phyloP scores from a whole-genome alignment of 164 flowering plant species.

The Vitis rotundifolia region DNA sequence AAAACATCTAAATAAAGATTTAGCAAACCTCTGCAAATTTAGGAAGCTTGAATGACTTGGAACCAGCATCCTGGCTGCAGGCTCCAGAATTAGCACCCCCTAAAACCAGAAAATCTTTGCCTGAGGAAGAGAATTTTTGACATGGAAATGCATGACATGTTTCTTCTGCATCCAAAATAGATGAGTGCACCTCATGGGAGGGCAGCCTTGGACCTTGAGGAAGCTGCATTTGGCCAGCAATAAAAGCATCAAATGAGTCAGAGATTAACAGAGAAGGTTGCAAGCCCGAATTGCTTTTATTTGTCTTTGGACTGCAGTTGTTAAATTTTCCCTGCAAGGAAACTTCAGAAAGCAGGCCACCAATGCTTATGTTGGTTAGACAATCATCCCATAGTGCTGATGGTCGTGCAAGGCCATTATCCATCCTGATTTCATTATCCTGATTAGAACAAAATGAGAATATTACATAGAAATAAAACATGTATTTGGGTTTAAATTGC shows the following conservation, averaged over 20 bases:
- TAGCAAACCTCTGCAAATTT: slow-evolving; percentile 30
- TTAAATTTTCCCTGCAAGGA: slow-evolving; percentile 52
- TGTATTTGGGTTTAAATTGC: too few relatives aligned
- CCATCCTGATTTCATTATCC: slow-evolving; percentile 23
- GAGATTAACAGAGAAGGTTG: slow-evolving; percentile 33
- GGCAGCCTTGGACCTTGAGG: slow-evolving; percentile 28
- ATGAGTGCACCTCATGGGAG: slow-evolving; percentile 26
- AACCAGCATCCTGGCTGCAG: slow-evolving; percentile 20
- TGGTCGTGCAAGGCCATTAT: slow-evolving; percentile 18
- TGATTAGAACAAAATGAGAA: slow-evolving; percentile 13
- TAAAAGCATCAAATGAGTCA: slow-evolving; percentile 63
- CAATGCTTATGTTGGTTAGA: slow-evolving; percentile 64
- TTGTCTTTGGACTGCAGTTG: slow-evolving; percentile 21
- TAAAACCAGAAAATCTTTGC: slow-evolving; percentile 17
- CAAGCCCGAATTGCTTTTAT: slow-evolving; percentile 18
- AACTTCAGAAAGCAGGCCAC: slow-evolving; percentile 72
- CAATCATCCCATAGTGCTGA: slow-evolving; percentile 43
- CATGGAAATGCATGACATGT: slow-evolving; percentile 76
- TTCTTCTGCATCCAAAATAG: slow-evolving; percentile 75
- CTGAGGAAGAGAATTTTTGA: slow-evolving; percentile 32
- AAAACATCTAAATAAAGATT: neutral
- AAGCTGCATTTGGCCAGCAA: slow-evolving; percentile 29
- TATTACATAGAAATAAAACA: neutral
- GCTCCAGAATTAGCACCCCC: slow-evolving; percentile 18
- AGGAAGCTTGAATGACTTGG: slow-evolving; percentile 31